These are phyloP conservation scores for Tulasnella sp. DNA, from an alignment of 768 basidiomycete species.

Conservation along the genomic window DNA sequence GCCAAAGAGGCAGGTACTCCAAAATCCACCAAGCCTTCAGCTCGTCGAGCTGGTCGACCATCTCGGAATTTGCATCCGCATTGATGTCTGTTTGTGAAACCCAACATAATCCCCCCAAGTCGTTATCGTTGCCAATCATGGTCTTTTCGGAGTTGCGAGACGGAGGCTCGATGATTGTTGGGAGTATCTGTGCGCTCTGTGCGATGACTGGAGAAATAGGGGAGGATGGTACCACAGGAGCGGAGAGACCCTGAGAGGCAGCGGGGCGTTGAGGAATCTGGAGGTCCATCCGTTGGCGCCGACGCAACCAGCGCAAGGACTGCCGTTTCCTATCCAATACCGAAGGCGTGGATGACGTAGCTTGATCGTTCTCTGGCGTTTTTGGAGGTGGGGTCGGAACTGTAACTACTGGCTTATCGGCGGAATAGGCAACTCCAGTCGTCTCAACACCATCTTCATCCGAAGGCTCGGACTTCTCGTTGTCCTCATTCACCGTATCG, in stretches of 20 bases:
- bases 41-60: not conserved
- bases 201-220: no score
- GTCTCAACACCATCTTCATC: not conserved
- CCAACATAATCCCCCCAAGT: no score
- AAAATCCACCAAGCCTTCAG: constrained; percentile 1
- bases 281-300: not conserved
- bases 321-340: not conserved
- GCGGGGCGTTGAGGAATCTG: not conserved
- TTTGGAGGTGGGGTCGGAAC: not conserved
- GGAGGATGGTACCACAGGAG: no score
- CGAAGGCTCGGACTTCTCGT: not conserved
- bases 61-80: not conserved
- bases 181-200: no score
- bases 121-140: no score
- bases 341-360: not conserved
- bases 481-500: not conserved
- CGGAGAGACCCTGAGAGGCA: no score
- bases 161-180: not conserved
- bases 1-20: constrained; percentile 4
- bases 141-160: not conserved
- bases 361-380: not conserved
- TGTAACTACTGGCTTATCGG: not conserved
- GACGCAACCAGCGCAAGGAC: not conserved
- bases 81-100: not conserved
- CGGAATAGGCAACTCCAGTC: not conserved